Base-by-base conservation (phyloP, 306 rosid genomes). In the Calophaca sinica region DNA sequence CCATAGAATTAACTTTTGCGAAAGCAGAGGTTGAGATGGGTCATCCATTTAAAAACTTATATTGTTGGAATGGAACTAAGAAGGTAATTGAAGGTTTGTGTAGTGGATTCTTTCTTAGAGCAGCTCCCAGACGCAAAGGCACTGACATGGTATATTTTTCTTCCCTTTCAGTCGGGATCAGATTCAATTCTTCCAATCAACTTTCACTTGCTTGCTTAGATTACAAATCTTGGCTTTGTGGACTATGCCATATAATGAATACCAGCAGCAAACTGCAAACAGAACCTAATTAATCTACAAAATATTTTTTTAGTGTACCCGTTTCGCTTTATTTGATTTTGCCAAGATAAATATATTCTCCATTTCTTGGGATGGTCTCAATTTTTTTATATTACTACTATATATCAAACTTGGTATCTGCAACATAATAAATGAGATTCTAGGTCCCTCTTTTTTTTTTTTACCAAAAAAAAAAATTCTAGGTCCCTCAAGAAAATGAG, bases 121-220 rank as follows among this genome's bases (percentile, higher is more conserved):
- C 42, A 76, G 48, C 7, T 15, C 31, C 61, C 1, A 15, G 61
- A 76, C 51, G 74, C 52, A 67, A 67, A 76, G 74, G 66, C 61
- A n/a, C 6, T 32, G 50, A n/a, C 80, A 52, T 52, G 65, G 64
- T 64, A 75, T 68, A 50, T 62, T 36, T 45, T 8, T 52, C 33
- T 49, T 42, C 39, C 55, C 33, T 74, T 12, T 33, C 28, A 9
- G 10, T 13, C 42, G 46, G 68, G 68, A 76, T 66, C 80, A 31
- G 68, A 77, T 77, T 66, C 80, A 76, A 9, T 10, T 66, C 50
- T 15, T 20, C 55, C 13, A 12, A 66, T 65, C 74, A 54, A 42
- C 80, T 44, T 59, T 57, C 57, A 12, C 55, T 66, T 65, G 64
- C 62, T 33, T 65, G 15, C 73, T 52, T 75, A 39, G 11, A 62